Percentiles rank a stretch among this genome's conserved stretches.
phyloP scores from a whole-genome alignment of 805 yeast species.

The Teunomyces pallodes region DNA sequence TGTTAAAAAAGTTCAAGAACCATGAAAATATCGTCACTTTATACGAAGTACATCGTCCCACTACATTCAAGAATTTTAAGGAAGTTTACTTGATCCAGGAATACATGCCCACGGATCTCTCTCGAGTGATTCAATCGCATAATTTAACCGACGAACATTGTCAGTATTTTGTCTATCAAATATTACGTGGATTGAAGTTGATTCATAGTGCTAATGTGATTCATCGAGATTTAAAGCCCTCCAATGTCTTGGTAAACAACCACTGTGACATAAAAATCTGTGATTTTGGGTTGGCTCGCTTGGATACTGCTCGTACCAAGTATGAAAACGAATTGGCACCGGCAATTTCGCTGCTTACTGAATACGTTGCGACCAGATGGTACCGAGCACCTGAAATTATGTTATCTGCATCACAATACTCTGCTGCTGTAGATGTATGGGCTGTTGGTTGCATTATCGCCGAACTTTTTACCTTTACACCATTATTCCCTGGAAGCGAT shows the following conservation, averaged over 20 bases:
- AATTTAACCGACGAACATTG: constrained; percentile 62
- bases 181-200: constrained; percentile 65
- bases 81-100: constrained; percentile 79
- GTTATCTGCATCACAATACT: constrained; percentile 68
- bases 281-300: constrained; percentile 73
- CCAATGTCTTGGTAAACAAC: constrained; percentile 63
- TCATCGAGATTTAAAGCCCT: constrained; percentile 76
- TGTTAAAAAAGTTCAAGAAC: constrained; percentile 58
- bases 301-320: constrained; percentile 43
- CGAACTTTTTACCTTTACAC: constrained; percentile 59
- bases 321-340: constrained; percentile 11
- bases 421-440: constrained; percentile 80
- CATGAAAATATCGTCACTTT: constrained; percentile 74
- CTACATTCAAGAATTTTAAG: constrained; percentile 53
- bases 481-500: constrained; percentile 75
- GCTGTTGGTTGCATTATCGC: constrained; percentile 77
- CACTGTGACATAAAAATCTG: constrained; percentile 76
- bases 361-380: constrained; percentile 84
- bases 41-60: constrained; percentile 64
- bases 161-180: constrained; percentile 69
- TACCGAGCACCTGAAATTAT: constrained; percentile 83
- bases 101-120: constrained; percentile 73
- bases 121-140: constrained; percentile 57
- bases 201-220: constrained; percentile 72
- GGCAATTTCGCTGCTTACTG: constrained; percentile 55